Base-by-base conservation (phyloP, 2,329 filamentous ascomycete genomes). In the Aspergillus pseudoterreus region DNA sequence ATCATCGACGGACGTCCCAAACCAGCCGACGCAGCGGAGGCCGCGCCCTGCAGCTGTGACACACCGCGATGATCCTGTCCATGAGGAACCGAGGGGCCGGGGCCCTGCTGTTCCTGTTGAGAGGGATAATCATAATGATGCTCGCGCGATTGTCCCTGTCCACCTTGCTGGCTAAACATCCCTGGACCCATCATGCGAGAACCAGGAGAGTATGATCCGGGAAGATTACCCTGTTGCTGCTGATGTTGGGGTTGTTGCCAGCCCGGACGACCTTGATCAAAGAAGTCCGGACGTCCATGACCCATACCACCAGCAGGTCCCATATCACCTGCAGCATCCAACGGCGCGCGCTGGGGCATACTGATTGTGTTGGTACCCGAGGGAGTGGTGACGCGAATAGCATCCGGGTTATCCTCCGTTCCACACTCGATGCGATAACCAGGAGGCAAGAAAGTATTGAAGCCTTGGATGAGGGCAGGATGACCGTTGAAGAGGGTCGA, bases 381-480 rank as follows among this genome's bases (percentile, higher is more conserved):
- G 0, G 94, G 94, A 0, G 94, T 99, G 0, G 94, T 99, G 14
- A 99, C 94, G 57, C 95, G 82, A 57, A 99, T 99, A 3, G 91
- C 91, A 67, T 96, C 96, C 1, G 92, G 92, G 63, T 97, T 92
- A 58, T 95, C 92, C 32, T 90, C 90, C 14, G 90, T 86, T 27
- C 92, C 92, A 64, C 94, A 99, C 68, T 99, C 94, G 54, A 99
- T 99, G 52, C 94, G 83, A 69, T 99, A 99, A 2, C 94, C 92
- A 0, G 92, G 92, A 3, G 94, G 94, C 8, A 99, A 77, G 68
- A 99, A 99, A 0, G 94, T 99, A 67, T 99, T 99, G 71, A 99
- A 99, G 0, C 94, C 94, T 71, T 97, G 92, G 45, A 99, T 97
- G 22, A 95, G 80, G 66, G 89, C 94, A 2, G 94, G 94, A 64